Evolutionary conservation across 129 eudicot species (phyloP), one percentile per base, ranked within the genome.

Genomic region (Artemisia annua): DNA sequence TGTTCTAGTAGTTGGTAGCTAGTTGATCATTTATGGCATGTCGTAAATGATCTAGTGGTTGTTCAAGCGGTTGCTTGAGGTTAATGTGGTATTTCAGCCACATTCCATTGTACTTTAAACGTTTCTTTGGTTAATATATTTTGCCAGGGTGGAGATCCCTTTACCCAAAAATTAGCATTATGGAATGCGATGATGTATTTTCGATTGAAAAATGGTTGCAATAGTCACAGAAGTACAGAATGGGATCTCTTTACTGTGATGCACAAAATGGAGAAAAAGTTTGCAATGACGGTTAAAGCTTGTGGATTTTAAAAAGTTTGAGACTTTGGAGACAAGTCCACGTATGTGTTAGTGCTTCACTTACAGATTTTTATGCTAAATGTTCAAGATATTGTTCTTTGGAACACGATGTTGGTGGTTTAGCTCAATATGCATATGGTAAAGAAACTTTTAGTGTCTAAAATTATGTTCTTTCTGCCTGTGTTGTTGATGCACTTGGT

Each of bases 351-450:
- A 56, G 75, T 64, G 80, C 85, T 50, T 77, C 85, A 7, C 81
- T 84, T 18, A 65, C 81, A 28, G 85, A 84, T 76, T 78, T 80
- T 78, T 80, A 84, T 46, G 88, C 85, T 4, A 84, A 84, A 49
- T 84, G 75, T 74, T 11, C 55, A 48, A 44, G 49, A 57, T 15
- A 63, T 77, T 44, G 81, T 67, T 68, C 15, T 74, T n/a, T 84
- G 83, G 88, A 84, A 84, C 6, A 83, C 88, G 2, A 84, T 80
- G 80, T 63, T 84, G 72, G 80, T 80, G 3, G 78, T 52, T 84
- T 84, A 77, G 88, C 85, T 74, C 88, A 84, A 70, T 78, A 80
- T 20, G 88, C 85, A 44, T 75, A 73, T 51, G 85, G 85, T 16
- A 48, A 26, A 59, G 60, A 80, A 78, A 83, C 85, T 22, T 80